Evolutionary conservation across 1,139 yeast species (phyloP), one percentile per base, ranked within the genome.

Genomic region (Magnusiomyces fungicola): DNA sequence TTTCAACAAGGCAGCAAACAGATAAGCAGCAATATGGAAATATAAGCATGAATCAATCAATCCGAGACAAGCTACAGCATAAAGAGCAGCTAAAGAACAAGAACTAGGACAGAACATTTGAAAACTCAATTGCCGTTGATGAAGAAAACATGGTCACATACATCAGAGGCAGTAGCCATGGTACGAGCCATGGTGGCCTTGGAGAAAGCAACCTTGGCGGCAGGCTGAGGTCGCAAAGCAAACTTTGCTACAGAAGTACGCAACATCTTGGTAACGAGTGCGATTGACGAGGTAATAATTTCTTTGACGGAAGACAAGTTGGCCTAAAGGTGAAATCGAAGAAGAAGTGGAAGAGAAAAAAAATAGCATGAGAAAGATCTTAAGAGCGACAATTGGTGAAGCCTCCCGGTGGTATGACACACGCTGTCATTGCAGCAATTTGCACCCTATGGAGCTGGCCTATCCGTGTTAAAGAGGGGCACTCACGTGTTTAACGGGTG

Each of bases 221-320:
- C 7, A 23, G 10, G 7, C 16, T 22, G 41, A 12, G 41, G n/a
- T 21, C 41, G 24, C n/a, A 37, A 12, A 9, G 41, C 6, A 23
- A 37, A 2, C 22, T 24, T 37, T 14, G 41, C 41, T 12, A 37
- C 41, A 18, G 41, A 37, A 37, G 41, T n/a, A 22, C 41, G 41
- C 41, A 37, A 37, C 41, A 37, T 37, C 22, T 37, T 18, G 9
- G 16, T 24, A 22, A 21, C 27, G 24, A 22, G 27, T 21, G 27
- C 27, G 22, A 37, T 14, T 3, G 27, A 37, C 10, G 36, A 32
- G 30, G 7, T 27, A 12, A 27, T 12, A 12, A 27, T 12, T 7
- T 7, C 7, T 27, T 27, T 27, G 10, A 27, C 7, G 7, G 30
- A 27, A 7, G 30, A 12, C 30, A 27, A 27, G 12, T 7, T 27